Conservation (phyloP, 108 stramenopile species). For the Cafeteria roenbergensis region DNA sequence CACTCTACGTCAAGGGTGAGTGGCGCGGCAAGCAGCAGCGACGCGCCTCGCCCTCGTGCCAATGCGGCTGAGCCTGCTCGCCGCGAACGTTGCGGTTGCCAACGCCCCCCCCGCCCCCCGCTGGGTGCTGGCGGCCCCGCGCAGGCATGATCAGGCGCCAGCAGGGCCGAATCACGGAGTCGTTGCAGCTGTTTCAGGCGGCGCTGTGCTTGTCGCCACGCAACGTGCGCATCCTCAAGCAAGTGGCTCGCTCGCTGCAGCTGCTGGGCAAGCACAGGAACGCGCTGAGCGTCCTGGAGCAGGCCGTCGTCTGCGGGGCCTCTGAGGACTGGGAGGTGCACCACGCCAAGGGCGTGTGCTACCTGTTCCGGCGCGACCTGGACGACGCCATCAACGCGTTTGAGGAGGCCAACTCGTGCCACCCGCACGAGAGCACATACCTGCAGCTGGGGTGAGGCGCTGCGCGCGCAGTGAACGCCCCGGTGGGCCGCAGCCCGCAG, state of each 20-base stretch:
- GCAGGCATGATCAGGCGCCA: slow-evolving; percentile 34
- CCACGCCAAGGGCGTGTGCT: slow-evolving; percentile 45
- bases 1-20: slow-evolving; percentile 37
- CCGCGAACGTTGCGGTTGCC: no score
- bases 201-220: slow-evolving; percentile 43
- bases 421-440: slow-evolving; percentile 44
- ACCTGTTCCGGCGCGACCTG: slow-evolving; percentile 35
- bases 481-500: no score
- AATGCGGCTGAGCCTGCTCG: not conserved
- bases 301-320: not conserved
- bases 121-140: no score
- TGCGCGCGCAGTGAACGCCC: no score
- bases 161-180: slow-evolving; percentile 40
- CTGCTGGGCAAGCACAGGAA: slow-evolving; percentile 35
- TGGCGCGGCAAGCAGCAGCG: not conserved
- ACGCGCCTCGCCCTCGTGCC: not conserved
- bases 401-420: slow-evolving; percentile 38
- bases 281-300: not conserved
- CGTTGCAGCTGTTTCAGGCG: slow-evolving; percentile 44
- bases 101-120: no score
- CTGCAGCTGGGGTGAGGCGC: slow-evolving; percentile 46
- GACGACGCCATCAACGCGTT: slow-evolving; percentile 38
- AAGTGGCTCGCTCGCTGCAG: slow-evolving; percentile 45
- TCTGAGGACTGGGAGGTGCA: slow-evolving; percentile 51
- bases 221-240: slow-evolving; percentile 41